A percentile compares a stretch with the other conserved stretches of the same genome.
These are phyloP conservation scores for Neoboletus subvelutipes DNA, from an alignment of 768 basidiomycete species.

Conservation along the genomic window DNA sequence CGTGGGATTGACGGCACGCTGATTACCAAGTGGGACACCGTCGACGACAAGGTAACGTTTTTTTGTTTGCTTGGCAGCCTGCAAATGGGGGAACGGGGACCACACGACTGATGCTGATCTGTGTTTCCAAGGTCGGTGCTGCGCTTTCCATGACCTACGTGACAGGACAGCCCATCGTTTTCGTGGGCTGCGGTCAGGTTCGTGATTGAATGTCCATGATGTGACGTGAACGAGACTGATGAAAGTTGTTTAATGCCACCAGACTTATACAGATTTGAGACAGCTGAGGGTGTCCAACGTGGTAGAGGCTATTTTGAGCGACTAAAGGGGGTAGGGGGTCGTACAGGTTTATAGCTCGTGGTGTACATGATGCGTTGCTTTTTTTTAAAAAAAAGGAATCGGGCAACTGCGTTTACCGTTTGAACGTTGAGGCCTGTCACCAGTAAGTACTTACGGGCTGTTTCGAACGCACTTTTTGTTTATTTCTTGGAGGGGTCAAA, in stretches of 20 bases:
- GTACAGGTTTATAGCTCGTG: neutral
- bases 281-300: conserved; percentile 91
- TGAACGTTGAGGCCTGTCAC: too few species aligned
- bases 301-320: conserved; percentile 86
- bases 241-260: neutral
- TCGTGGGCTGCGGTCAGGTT: conserved; percentile 97
- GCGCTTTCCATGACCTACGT: conserved; percentile 99
- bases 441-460: too few species aligned
- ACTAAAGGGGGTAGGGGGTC: conserved; percentile 37
- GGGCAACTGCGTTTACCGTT: too few species aligned
- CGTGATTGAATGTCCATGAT: conserved; percentile 22
- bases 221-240: conserved; percentile 12
- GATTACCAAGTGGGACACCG: conserved; percentile 99
- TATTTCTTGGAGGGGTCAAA: too few species aligned
- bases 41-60: conserved; percentile 84
- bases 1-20: conserved; percentile 98
- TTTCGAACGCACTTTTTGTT: neutral
- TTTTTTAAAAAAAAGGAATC: too few species aligned
- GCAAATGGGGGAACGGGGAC: neutral
- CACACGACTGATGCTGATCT: neutral
- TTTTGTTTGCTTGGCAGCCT: neutral
- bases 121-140: conserved; percentile 76
- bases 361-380: neutral
- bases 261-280: conserved; percentile 96
- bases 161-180: conserved; percentile 96